Evolutionary conservation across 345 rosid species (phyloP), one percentile per base, ranked within the genome.

Genomic region (Excoecaria agallocha): DNA sequence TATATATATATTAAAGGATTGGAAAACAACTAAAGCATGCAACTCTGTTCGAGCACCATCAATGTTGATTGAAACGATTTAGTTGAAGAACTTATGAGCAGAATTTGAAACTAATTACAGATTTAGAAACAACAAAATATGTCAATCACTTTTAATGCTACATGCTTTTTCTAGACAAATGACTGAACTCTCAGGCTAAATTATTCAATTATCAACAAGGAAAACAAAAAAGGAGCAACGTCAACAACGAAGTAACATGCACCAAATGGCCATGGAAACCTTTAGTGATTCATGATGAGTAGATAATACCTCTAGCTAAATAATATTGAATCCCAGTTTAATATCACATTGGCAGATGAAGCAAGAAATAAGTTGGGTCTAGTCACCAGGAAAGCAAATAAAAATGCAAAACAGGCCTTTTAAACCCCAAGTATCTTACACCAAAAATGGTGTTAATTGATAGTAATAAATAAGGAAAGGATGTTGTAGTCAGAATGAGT

Each of bases 261-360:
- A 30, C 30, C 30, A 2, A 24, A 30, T 51, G 38, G 12, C 9
- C 41, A 51, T 68, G 12, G 41, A 68, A n/a, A 17, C 58, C 57
- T 35, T 50, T 4, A 50, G 54, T 24, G 20, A 48, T 67, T 49
- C 30, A 6, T 54, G 7, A 24, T 12, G 55, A 46, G 30, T 13
- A 68, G 52, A 64, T 64, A 57, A 15, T 6, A 52, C 51, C 45
- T 35, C 71, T 20, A 41, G 15, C 38, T 48, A 67, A 67, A 67
- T 30, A 55, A 9, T 51, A 24, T 25, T 19, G 48, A 37, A 35
- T n/a, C n/a, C n/a, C n/a, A n/a, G n/a, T n/a, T n/a, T n/a, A n/a
- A n/a, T n/a, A n/a, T n/a, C n/a, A n/a, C n/a, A n/a, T 6, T 7
- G 25, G 60, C 54, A 8, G 24, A 38, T 46, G 13, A n/a, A 35